Evolutionary conservation across 352 stramenopile species (phyloP), one percentile per base, ranked within the genome.

Genomic region (Pythium grandisporangium): DNA sequence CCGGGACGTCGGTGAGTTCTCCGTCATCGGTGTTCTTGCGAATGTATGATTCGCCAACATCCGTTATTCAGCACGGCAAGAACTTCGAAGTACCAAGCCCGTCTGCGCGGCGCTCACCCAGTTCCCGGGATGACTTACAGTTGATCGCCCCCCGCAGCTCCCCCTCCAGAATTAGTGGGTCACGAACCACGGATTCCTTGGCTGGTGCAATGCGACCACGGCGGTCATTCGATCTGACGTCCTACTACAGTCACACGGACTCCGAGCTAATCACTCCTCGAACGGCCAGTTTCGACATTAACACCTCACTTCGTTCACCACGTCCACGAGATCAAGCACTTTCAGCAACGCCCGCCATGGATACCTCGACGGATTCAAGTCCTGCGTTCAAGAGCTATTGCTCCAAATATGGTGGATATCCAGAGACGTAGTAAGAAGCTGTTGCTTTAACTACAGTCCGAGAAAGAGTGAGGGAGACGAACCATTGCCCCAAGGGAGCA

Each of bases 381-480:
- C 57, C 62, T 32, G 65, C 69, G 16, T 85, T 87, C 60, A 83
- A 77, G 48, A 71, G 66, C 42, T 89, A 88, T 34, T 92, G 79
- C 70, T 92, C 79, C 19, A 92, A 89, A 50, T 92, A 92, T 39
- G 79, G 79, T 30, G 79, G 79, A 13, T 92, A 92, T 27, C 69
- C 76, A 42, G 74, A 87, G 21, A 33, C 42, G 32, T 55, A 42
- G n/a, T n/a, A n/a, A n/a, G n/a, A n/a, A n/a, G n/a, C n/a, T n/a
- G n/a, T n/a, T n/a, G n/a, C n/a, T n/a, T n/a, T n/a, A n/a, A n/a
- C n/a, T n/a, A n/a, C n/a, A n/a, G n/a, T n/a, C n/a, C n/a, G n/a
- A n/a, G n/a, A n/a, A n/a, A n/a, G n/a, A n/a, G n/a, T n/a, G n/a
- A n/a, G n/a, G n/a, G n/a, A n/a, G n/a, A n/a, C n/a, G n/a, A n/a